A percentile compares a stretch with the other conserved stretches of the same genome.
phyloP scores from a whole-genome alignment of 1,284 basidiomycete genomes.

The Peniophora sp. region DNA sequence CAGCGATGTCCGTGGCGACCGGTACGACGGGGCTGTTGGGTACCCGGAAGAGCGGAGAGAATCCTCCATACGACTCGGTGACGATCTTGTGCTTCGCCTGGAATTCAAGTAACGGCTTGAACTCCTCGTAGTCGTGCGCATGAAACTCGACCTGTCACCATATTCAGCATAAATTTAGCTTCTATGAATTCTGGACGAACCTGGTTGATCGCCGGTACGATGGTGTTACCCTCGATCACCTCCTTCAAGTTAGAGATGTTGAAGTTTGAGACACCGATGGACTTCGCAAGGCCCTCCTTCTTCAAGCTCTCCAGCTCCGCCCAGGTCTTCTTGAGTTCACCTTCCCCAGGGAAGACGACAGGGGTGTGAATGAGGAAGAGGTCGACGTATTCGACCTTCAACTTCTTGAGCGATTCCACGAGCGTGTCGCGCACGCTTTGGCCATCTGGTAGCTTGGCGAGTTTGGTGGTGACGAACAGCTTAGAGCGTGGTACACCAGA shows the following conservation, averaged over 20 bases:
- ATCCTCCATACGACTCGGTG: slow-evolving; percentile 61
- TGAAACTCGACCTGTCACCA: slow-evolving; percentile 66
- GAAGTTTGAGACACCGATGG: slow-evolving; percentile 85
- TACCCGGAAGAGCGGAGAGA: slow-evolving; percentile 50
- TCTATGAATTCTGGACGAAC: slow-evolving; percentile 25
- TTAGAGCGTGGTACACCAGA: slow-evolving; percentile 46
- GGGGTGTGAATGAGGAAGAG: slow-evolving; percentile 73
- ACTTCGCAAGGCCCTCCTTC: slow-evolving; percentile 59
- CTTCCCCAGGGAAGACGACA: slow-evolving; percentile 20
- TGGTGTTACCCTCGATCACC: slow-evolving; percentile 48
- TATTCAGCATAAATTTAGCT: neutral
- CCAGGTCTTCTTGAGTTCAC: slow-evolving; percentile 55
- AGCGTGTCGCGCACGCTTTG: slow-evolving; percentile 45
- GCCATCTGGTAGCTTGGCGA: slow-evolving; percentile 29
- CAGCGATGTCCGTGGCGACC: slow-evolving; percentile 22
- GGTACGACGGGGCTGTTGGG: slow-evolving; percentile 49
- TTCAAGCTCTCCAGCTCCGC: slow-evolving; percentile 64
- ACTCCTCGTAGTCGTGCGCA: slow-evolving; percentile 64
- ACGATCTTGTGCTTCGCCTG: slow-evolving; percentile 56
- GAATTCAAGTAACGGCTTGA: slow-evolving; percentile 46
- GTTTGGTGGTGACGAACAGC: slow-evolving; percentile 65
- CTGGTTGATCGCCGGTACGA: slow-evolving; percentile 75
- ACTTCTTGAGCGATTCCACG: slow-evolving; percentile 45
- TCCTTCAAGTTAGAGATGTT: slow-evolving; percentile 56
- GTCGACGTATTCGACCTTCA: slow-evolving; percentile 67